Conservation (phyloP, 2,329 filamentous ascomycete genomes). For the Xylogone sp. region DNA sequence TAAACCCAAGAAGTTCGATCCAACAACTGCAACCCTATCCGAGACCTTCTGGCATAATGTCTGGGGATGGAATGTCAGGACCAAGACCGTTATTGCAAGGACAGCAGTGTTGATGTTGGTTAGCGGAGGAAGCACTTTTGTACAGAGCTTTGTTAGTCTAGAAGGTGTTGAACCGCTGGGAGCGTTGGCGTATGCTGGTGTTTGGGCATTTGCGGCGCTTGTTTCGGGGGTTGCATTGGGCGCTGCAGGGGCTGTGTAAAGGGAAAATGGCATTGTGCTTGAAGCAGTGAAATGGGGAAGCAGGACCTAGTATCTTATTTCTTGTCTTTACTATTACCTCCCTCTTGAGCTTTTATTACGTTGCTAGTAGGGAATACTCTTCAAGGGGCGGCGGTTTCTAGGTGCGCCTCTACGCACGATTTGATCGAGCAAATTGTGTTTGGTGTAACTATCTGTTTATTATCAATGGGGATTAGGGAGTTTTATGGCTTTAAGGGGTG, state of each 20-base stretch:
- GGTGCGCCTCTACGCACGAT: too few species aligned
- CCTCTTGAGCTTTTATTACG: too few species aligned
- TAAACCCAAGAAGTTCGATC: slow-evolving; percentile 53
- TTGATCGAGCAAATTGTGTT: too few species aligned
- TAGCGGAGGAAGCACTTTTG: slow-evolving; percentile 55
- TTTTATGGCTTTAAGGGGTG: too few species aligned
- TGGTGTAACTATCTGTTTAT: too few species aligned
- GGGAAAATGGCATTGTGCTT: background rate
- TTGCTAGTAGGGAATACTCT: too few species aligned
- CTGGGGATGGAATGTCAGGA: slow-evolving; percentile 62
- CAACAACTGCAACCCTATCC: slow-evolving; percentile 58
- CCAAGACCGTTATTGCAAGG: slow-evolving; percentile 60
- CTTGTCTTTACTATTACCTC: too few species aligned
- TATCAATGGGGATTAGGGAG: too few species aligned
- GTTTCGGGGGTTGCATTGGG: slow-evolving; percentile 55
- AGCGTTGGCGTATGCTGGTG: slow-evolving; percentile 65
- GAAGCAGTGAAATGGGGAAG: too few species aligned
- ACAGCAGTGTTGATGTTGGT: slow-evolving; percentile 57
- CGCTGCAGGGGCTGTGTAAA: slow-evolving; percentile 44
- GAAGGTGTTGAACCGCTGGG: slow-evolving; percentile 67
- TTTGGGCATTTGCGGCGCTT: slow-evolving; percentile 68
- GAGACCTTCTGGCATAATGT: slow-evolving; percentile 72
- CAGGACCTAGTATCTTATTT: too few species aligned
- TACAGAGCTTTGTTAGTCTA: slow-evolving; percentile 64
- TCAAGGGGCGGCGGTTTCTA: too few species aligned